Evolutionary conservation across 257 asterid genomes (phyloP).

Genomic region (Paulownia fortunei): DNA sequence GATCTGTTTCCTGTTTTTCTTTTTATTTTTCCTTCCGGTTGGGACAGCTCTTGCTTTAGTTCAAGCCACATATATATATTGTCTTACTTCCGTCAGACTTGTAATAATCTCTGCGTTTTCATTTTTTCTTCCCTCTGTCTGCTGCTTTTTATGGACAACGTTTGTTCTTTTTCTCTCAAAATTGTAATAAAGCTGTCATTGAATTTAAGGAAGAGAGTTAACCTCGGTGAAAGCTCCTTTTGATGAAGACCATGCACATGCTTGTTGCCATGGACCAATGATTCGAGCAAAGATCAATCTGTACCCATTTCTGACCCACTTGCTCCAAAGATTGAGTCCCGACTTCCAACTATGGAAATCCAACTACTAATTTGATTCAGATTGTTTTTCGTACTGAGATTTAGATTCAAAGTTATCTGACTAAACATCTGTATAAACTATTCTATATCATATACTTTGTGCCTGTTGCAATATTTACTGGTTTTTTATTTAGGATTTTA

Average conservation of each 20-base stretch:
- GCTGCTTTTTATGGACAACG: background rate
- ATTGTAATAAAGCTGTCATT: background rate
- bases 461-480: background rate
- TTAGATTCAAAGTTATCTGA: too few species aligned
- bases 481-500: too few species aligned
- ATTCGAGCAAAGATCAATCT: background rate
- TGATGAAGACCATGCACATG: too few species aligned
- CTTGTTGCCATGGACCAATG: background rate
- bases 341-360: too few species aligned
- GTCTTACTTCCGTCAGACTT: background rate
- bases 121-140: background rate
- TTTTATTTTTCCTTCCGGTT: background rate
- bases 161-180: background rate
- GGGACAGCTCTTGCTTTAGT: background rate
- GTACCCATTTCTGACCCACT: too few species aligned
- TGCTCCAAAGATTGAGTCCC: too few species aligned
- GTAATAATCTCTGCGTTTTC: background rate
- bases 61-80: background rate
- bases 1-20: background rate
- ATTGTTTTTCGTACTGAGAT: too few species aligned
- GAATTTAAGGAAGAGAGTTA: background rate
- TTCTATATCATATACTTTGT: background rate
- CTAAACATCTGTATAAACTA: too few species aligned
- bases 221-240: too few species aligned
- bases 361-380: too few species aligned